Conservation (phyloP, 1,284 basidiomycete species). For the Marasmius sp. region DNA sequence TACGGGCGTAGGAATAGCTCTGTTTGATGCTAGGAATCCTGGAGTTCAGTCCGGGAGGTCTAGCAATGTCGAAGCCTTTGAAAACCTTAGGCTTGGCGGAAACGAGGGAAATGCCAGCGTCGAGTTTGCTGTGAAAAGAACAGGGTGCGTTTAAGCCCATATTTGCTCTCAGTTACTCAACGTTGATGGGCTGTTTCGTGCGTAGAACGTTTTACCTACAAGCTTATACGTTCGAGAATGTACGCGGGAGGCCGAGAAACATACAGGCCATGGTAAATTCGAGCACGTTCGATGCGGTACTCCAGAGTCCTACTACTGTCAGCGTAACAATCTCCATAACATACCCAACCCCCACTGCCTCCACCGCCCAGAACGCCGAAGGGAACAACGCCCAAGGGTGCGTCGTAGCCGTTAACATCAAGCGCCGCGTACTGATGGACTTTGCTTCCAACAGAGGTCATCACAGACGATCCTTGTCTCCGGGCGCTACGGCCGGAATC, state of each 20-base stretch:
- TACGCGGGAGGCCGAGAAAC: background rate
- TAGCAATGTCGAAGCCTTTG: background rate
- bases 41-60: background rate
- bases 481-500: background rate
- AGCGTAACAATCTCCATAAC: background rate
- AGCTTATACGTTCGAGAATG: background rate
- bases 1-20: background rate
- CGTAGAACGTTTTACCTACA: background rate
- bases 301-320: background rate
- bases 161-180: background rate
- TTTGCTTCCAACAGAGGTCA: background rate
- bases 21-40: background rate
- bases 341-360: background rate
- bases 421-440: background rate
- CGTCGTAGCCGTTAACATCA: background rate
- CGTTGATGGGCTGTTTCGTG: background rate
- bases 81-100: background rate
- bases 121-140: background rate
- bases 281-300: background rate
- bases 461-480: background rate
- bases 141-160: background rate
- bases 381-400: background rate
- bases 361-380: background rate
- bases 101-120: background rate
- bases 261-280: background rate